Evolutionary conservation across 108 stramenopile species (phyloP).

Genomic region (Pseudonitzschia multiseries): DNA sequence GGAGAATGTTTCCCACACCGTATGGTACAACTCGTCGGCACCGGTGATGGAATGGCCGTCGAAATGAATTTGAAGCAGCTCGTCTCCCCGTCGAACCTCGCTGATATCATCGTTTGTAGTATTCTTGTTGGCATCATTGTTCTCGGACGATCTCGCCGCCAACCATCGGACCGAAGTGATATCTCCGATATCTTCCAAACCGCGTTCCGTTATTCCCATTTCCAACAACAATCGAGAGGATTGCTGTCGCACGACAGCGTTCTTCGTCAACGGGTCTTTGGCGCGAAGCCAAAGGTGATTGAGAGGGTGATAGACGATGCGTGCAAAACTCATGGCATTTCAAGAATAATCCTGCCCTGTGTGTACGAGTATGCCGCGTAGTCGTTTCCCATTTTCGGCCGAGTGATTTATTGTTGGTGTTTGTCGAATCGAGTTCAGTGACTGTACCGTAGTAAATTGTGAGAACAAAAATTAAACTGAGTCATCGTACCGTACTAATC

Average conservation of each 20-base stretch:
- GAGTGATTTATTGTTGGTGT: too few relatives aligned
- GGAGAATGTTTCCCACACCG: constrained; percentile 36
- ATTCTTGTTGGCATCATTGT: too few relatives aligned
- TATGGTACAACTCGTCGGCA: constrained; percentile 41
- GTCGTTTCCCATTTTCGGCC: too few relatives aligned
- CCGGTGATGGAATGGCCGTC: constrained; percentile 33
- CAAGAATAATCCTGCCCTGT: too few relatives aligned
- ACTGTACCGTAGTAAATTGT: too few relatives aligned
- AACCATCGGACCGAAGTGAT: constrained; percentile 4
- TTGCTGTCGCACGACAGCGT: not conserved
- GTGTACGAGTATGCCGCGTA: too few relatives aligned
- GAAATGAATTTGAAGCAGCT: constrained; percentile 27
- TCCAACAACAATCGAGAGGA: constrained; percentile 20
- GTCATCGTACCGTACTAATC: too few relatives aligned
- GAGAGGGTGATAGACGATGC: not conserved
- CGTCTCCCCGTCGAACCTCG: constrained; percentile 18
- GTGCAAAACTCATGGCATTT: not conserved
- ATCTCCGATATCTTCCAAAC: constrained; percentile 39
- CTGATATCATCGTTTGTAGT: not conserved
- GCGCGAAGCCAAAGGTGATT: constrained; percentile 11
- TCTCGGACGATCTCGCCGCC: not conserved
- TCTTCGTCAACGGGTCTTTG: not conserved
- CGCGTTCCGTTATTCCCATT: constrained; percentile 34
- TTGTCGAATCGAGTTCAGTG: too few relatives aligned
- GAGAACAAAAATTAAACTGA: too few relatives aligned